phyloP scores from a whole-genome alignment of 371 early-diverging fungal genomes.

The Lichtheimia corymbifera region DNA sequence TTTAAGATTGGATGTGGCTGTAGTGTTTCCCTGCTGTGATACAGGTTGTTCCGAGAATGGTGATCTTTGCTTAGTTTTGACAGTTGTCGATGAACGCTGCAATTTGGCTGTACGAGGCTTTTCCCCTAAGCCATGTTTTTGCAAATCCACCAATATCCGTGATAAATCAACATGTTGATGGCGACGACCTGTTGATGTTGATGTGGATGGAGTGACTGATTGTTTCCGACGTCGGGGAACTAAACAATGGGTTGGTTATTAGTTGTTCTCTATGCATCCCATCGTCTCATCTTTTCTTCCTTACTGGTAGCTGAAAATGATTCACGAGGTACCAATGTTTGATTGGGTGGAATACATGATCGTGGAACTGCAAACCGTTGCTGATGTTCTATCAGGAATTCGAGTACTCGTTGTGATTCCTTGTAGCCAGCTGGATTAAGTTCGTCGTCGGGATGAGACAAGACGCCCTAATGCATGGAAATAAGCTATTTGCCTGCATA shows the following conservation, averaged over 20 bases:
- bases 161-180: background rate
- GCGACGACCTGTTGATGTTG: background rate
- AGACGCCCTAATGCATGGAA: slow-evolving; percentile 29
- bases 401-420: slow-evolving; percentile 57
- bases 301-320: background rate
- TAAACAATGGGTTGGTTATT: background rate
- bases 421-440: slow-evolving; percentile 64
- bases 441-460: slow-evolving; percentile 59
- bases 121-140: slow-evolving; percentile 4
- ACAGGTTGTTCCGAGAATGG: background rate
- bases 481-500: background rate
- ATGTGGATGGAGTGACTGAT: background rate
- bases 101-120: slow-evolving; percentile 2
- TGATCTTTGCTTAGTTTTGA: slow-evolving; percentile 1
- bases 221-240: background rate
- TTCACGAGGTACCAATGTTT: slow-evolving; percentile 1
- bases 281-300: too few relatives aligned
- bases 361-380: slow-evolving; percentile 29
- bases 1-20: slow-evolving; percentile 3
- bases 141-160: background rate
- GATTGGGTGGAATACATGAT: slow-evolving; percentile 13
- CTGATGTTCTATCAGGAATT: slow-evolving; percentile 57
- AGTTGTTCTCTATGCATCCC: too few relatives aligned
- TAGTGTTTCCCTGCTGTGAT: background rate
- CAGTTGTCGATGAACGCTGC: slow-evolving; percentile 4